Percentiles rank a stretch among this genome's conserved stretches.
These are phyloP conservation scores for Odontarrhena argentea DNA, from an alignment of 345 rosid genomes.

Conservation along the genomic window DNA sequence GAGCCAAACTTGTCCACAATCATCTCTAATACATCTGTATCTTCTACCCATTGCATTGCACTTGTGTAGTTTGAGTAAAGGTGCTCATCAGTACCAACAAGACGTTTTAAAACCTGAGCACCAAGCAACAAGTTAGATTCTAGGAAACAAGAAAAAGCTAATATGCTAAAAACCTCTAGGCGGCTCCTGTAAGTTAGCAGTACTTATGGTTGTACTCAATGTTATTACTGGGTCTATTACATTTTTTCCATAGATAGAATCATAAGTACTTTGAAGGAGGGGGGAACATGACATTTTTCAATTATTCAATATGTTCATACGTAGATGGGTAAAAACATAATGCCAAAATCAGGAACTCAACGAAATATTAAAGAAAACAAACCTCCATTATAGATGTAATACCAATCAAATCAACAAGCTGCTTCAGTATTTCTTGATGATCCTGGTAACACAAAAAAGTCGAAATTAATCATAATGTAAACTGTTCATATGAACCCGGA, in stretches of 20 bases:
- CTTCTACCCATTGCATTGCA: conserved; percentile 87
- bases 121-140: conserved; percentile 30
- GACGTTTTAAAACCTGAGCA: conserved; percentile 77
- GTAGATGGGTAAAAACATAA: conserved; percentile 5
- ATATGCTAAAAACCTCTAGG: neutral
- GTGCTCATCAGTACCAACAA: conserved; percentile 90
- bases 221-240: conserved; percentile 15
- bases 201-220: conserved; percentile 6
- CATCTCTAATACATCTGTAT: conserved; percentile 84
- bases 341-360: conserved; percentile 10
- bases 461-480: conserved; percentile 28
- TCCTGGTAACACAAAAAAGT: conserved; percentile 52
- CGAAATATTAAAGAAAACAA: conserved; percentile 36
- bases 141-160: neutral
- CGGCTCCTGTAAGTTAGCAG: conserved; percentile 11
- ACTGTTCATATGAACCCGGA: conserved; percentile 11
- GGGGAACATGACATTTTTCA: conserved; percentile 12
- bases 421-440: conserved; percentile 70
- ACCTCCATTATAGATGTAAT: conserved; percentile 98
- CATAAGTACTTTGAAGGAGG: conserved; percentile 19
- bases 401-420: conserved; percentile 84
- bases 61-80: conserved; percentile 68
- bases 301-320: conserved; percentile 20
- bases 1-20: conserved; percentile 89
- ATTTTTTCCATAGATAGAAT: conserved; percentile 12